Percentiles rank a stretch among this genome's conserved stretches.
These are phyloP conservation scores for Claviceps pusilla DNA, from an alignment of 2,329 filamentous ascomycete species.

Conservation along the genomic window DNA sequence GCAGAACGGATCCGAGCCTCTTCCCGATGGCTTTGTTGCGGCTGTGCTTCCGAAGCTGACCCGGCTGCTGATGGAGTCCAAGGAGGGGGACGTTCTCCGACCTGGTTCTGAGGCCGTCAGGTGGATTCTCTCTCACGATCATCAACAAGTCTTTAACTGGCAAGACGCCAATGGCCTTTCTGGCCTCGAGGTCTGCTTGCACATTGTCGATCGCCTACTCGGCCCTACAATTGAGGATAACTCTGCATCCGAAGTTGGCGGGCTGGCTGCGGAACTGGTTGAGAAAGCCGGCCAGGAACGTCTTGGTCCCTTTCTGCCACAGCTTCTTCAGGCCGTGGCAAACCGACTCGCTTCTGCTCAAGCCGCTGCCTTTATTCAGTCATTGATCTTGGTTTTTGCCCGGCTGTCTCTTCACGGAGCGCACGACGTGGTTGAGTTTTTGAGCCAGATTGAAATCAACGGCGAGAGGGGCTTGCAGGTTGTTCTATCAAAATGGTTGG, in stretches of 20 bases:
- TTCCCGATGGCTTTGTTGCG: slow-evolving; percentile 74
- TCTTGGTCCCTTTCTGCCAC: slow-evolving; percentile 76
- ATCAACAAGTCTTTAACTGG: slow-evolving; percentile 79
- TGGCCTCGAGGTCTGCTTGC: slow-evolving; percentile 74
- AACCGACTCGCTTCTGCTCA: slow-evolving; percentile 68
- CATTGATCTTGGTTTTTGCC: slow-evolving; percentile 86
- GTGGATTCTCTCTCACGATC: slow-evolving; percentile 78
- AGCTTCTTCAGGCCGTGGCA: slow-evolving; percentile 80
- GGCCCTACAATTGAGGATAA: slow-evolving; percentile 77
- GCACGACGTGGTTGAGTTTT: slow-evolving; percentile 80
- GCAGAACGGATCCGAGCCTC: slow-evolving; percentile 67
- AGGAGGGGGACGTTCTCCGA: slow-evolving; percentile 77
- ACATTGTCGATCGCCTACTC: slow-evolving; percentile 83
- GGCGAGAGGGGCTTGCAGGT: slow-evolving; percentile 73
- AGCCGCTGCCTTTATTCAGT: slow-evolving; percentile 85
- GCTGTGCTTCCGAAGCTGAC: slow-evolving; percentile 78
- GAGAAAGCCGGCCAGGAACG: slow-evolving; percentile 88
- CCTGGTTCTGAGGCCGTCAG: slow-evolving; percentile 76
- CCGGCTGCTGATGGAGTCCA: slow-evolving; percentile 63
- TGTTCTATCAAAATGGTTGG: slow-evolving; percentile 87
- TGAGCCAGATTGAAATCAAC: slow-evolving; percentile 68
- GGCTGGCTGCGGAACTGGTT: slow-evolving; percentile 83
- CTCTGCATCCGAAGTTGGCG: slow-evolving; percentile 88
- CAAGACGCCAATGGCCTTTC: slow-evolving; percentile 64
- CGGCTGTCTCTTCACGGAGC: slow-evolving; percentile 73